These are phyloP conservation scores for Xylaria grammica DNA, from an alignment of 495 filamentous ascomycete species.

Conservation along the genomic window DNA sequence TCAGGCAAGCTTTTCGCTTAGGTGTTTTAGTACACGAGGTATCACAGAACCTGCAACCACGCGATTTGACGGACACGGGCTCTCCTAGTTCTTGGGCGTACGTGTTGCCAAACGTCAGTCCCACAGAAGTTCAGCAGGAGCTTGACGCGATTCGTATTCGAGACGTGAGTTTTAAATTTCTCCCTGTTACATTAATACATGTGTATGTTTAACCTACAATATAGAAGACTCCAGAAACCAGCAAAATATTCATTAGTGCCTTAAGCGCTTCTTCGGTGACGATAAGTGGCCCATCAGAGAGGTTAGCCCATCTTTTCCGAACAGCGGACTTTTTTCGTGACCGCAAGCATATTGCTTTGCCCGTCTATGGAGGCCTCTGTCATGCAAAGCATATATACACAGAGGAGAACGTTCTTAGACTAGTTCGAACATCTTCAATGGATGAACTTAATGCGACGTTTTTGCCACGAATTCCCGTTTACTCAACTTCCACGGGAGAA, in stretches of 20 bases:
- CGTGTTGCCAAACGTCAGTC: slow-evolving; percentile 40
- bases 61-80: slow-evolving; percentile 17
- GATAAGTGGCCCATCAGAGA: slow-evolving; percentile 51
- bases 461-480: slow-evolving; percentile 24
- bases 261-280: slow-evolving; percentile 30
- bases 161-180: slow-evolving; percentile 28
- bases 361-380: slow-evolving; percentile 41
- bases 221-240: slow-evolving; percentile 15
- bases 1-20: slow-evolving; percentile 46
- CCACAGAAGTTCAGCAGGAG: slow-evolving; percentile 43
- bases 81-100: slow-evolving; percentile 48
- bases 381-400: slow-evolving; percentile 52
- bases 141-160: slow-evolving; percentile 38
- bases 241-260: slow-evolving; percentile 41
- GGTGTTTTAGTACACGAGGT: slow-evolving; percentile 43
- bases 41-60: slow-evolving; percentile 42
- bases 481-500: slow-evolving; percentile 29
- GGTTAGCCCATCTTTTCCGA: slow-evolving; percentile 40
- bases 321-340: slow-evolving; percentile 39
- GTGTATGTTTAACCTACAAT: no score
- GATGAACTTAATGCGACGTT: not conserved
- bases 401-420: slow-evolving; percentile 33
- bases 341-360: slow-evolving; percentile 33
- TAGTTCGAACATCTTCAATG: not conserved
- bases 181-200: no score